phyloP scores from a whole-genome alignment of 345 rosid genomes.

The Brassica nigra region DNA sequence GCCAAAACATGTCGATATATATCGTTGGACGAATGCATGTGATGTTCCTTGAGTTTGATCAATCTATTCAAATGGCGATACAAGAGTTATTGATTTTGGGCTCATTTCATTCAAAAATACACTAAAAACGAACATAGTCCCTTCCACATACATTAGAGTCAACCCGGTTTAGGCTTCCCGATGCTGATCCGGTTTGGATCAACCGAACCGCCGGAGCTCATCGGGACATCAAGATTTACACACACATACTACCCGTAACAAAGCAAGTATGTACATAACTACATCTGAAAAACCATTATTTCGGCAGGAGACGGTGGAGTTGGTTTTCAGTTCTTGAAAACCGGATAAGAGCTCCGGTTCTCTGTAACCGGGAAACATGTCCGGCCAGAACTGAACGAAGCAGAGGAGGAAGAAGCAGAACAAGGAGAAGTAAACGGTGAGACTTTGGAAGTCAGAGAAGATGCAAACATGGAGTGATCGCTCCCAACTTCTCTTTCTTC shows the following conservation, averaged over 20 bases:
- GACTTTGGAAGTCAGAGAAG: slow-evolving; percentile 31
- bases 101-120: neutral
- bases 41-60: neutral
- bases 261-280: slow-evolving; percentile 4
- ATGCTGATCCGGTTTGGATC: slow-evolving; percentile 25
- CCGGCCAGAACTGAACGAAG: slow-evolving; percentile 22
- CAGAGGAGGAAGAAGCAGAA: slow-evolving; percentile 16
- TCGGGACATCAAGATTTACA: slow-evolving; percentile 4
- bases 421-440: slow-evolving; percentile 19
- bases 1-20: neutral
- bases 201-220: slow-evolving; percentile 27
- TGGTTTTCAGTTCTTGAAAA: slow-evolving; percentile 36
- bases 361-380: slow-evolving; percentile 43
- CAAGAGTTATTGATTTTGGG: neutral
- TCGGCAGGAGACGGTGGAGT: neutral
- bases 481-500: slow-evolving; percentile 64
- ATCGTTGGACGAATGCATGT: neutral
- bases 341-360: slow-evolving; percentile 38
- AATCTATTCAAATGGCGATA: neutral
- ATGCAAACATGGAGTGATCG: slow-evolving; percentile 29
- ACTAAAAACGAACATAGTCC: slow-evolving; percentile 12
- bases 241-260: neutral
- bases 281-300: slow-evolving; percentile 8
- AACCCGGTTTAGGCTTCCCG: slow-evolving; percentile 21
- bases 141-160: slow-evolving; percentile 25